phyloP scores from a whole-genome alignment of 176 grass and related monocot species.

The Panicum miliaceum region DNA sequence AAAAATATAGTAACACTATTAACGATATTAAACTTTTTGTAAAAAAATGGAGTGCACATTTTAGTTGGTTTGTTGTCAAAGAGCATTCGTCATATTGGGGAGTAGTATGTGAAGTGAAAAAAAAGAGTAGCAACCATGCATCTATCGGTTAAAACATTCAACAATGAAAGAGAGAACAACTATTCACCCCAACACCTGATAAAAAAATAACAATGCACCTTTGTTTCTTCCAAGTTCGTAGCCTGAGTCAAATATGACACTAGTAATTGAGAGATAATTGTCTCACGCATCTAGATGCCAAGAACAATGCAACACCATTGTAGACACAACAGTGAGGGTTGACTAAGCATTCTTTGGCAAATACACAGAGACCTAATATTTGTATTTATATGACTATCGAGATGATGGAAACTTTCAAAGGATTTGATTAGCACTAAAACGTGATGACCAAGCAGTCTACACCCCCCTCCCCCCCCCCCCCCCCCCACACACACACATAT shows the following conservation, averaged over 20 bases:
- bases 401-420: background rate
- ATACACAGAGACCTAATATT: background rate
- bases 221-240: background rate
- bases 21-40: background rate
- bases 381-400: background rate
- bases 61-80: background rate
- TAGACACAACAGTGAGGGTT: background rate
- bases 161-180: background rate
- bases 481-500: too few species aligned
- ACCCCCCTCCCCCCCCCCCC: too few species aligned
- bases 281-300: background rate
- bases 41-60: background rate
- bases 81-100: background rate
- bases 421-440: background rate
- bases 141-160: background rate
- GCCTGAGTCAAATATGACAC: background rate
- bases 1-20: background rate
- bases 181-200: background rate
- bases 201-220: background rate
- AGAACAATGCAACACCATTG: background rate
- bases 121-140: background rate
- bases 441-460: background rate
- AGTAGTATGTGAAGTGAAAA: background rate
- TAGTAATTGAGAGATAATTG: background rate
- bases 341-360: background rate